Base-by-base conservation (phyloP, 192 early-diverging fungal species). In the Allomyces javanicus region DNA sequence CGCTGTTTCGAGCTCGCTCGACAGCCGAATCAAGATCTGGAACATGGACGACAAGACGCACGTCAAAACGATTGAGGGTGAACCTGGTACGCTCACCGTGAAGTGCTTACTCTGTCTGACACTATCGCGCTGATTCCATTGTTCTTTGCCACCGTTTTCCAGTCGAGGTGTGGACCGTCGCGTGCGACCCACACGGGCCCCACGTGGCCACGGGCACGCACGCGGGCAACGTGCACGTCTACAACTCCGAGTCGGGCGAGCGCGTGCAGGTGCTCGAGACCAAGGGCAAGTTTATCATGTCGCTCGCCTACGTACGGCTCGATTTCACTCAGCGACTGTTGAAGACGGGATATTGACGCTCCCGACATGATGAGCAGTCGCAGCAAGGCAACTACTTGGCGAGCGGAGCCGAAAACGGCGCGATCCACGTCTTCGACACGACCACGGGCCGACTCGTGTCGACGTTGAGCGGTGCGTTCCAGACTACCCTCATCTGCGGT, bases 11-110 rank as follows among this genome's bases (percentile, higher is more conserved):
- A 83, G 85, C n/a, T 88, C 86, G 10, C 74, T 92, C 40, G 90
- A 92, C 69, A 80, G 80, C 58, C 84, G 83, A 63, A 84, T 91
- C 67, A 72, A 81, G n/a, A 76, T 90, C 24, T 92, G 89, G 89
- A 85, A 91, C 73, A 58, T 90, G 58, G 67, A 76, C 21, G 71
- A 75, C 9, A 67, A 80, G 43, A 77, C 78, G 65, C 67, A 75
- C 25, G 65, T 79, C 44, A 79, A 77, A 64, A 73, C 77, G 12
- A 88, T 92, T 64, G 84, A 82, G 33, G 79, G 83, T 67, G 83
- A 80, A 67, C 77, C 81, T 43, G 77, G 84, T 81, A 66, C 45
- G 61, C 12, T 33, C 6, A 67, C 24, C 0, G 33, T 9, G 5
- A 40, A 40, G 0, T 7, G 33, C 7, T 65, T 10, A 19, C 61